Conservation (phyloP, 257 asterid genomes). For the Petunia axillaris region DNA sequence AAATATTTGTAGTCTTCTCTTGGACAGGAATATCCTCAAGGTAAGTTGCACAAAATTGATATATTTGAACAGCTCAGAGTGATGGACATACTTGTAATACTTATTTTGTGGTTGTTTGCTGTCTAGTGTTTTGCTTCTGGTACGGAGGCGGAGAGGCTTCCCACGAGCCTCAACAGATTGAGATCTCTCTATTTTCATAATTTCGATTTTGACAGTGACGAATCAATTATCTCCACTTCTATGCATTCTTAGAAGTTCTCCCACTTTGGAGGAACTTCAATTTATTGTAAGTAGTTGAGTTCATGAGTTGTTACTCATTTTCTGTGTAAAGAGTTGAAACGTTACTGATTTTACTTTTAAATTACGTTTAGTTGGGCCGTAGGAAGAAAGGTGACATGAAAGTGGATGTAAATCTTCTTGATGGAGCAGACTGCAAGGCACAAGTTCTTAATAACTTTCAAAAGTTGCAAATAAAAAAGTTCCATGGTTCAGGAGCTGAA, state of each 20-base stretch:
- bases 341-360: too few relatives aligned
- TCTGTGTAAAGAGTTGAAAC: too few relatives aligned
- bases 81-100: not conserved
- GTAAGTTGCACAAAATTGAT: not conserved
- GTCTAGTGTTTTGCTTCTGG: constrained; percentile 1
- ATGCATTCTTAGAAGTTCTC: not conserved
- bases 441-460: not conserved
- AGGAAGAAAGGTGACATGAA: not conserved
- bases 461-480: not conserved
- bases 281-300: too few relatives aligned
- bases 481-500: not conserved
- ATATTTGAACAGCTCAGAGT: not conserved
- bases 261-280: too few relatives aligned
- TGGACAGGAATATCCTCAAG: not conserved
- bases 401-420: not conserved
- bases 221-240: not conserved
- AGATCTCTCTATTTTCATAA: not conserved
- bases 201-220: not conserved
- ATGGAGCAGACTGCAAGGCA: not conserved
- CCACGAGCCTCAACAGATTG: not conserved
- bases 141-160: constrained; percentile 6
- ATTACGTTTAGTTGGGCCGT: too few relatives aligned
- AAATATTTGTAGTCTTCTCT: not conserved
- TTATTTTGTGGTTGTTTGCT: not conserved
- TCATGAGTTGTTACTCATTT: too few relatives aligned